Evolutionary conservation across 2,329 filamentous ascomycete species (phyloP), one percentile per base, ranked within the genome.

Genomic region (Aspergillus fijiensis): DNA sequence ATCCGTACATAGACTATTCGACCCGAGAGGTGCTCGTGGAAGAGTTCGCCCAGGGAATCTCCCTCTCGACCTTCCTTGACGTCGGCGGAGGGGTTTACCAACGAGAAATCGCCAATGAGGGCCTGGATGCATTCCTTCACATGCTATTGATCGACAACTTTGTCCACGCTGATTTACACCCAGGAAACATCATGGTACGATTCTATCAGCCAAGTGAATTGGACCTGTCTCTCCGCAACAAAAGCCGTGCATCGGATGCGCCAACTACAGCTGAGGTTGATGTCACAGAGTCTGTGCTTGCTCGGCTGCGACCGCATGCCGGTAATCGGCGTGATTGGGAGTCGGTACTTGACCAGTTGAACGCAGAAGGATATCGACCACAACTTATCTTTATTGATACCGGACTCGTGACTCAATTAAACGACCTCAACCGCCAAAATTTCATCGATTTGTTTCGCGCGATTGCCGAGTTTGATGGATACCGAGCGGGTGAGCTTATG

Each of bases 71-170:
- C 65, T 98, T 99, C 69, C 82, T 99, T 66, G 90, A 95, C 69
- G 92, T 92, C 59, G 95, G 95, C 7, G 95, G 92, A 10, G 95
- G 95, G 4, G 87, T 92, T 1, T 99, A 96, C 77, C 92, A 97
- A 72, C 87, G 91, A 69, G 94, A 97, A 65, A 96, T 99, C 63
- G 93, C 95, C 3, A 89, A 96, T 60, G 94, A 98, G 78, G 95
- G 95, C 0, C 85, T 99, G 0, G 93, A 99, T 73, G 93, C 94
- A 3, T 99, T 99, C 76, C 79, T 99, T 53, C 91, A 93, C 70
- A 99, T 99, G 95, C 81, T 99, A 16, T 83, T 99, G 12, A 89
- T 99, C 45, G 95, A 99, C 76, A 99, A 99, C 74, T 99, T 99
- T 74, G 89, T 97, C 27, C 95, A 99, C 72, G 94, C 95, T 5